Evolutionary conservation across 306 rosid genomes (phyloP), one percentile per base, ranked within the genome.

Genomic region (Sicyos baderoa): DNA sequence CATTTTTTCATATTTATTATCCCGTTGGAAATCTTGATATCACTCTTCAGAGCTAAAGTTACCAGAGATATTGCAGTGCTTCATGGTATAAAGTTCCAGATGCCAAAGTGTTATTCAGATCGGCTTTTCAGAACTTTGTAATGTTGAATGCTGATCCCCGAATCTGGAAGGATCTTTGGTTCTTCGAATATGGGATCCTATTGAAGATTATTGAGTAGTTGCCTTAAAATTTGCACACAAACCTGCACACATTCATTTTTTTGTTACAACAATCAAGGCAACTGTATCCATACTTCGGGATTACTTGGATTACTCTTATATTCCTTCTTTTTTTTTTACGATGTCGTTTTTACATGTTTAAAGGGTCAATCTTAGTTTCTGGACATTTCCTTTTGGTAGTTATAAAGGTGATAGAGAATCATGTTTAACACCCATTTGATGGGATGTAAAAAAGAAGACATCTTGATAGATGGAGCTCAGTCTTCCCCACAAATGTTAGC

Each of bases 201-300:
- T 86, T 85, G 97, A 88, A 85, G 94, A n/a, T n/a, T n/a, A 86
- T 90, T 88, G 94, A 81, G 86, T 85, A 78, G 89, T 93, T 90
- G 97, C 93, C 91, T 82, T 90, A 86, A 85, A 77, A 78, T 64
- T 84, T 84, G 76, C 83, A 81, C 49, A 79, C 79, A 86, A 86
- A 90, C 99, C 99, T 93, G 99, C 99, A 93, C 79, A 89, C 85
- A 88, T 86, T 86, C 95, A 86, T 84, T 85, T 83, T 57, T 47
- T 82, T 79, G 96, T 85, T 78, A 95, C 83, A 76, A 86, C 87
- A 86, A 82, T 86, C 84, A 74, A 83, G 79, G 88, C 75, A 81
- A 72, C 56, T 73, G 71, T 66, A 85, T 72, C 56, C 72, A 67
- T 25, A 29, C 49, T 66, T 16, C 52, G 57, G 72, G 72, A 67